Percentiles rank a stretch among this genome's conserved stretches.
These are phyloP conservation scores for Typha latifolia DNA, from an alignment of 176 grass and related monocot species.

Conservation along the genomic window DNA sequence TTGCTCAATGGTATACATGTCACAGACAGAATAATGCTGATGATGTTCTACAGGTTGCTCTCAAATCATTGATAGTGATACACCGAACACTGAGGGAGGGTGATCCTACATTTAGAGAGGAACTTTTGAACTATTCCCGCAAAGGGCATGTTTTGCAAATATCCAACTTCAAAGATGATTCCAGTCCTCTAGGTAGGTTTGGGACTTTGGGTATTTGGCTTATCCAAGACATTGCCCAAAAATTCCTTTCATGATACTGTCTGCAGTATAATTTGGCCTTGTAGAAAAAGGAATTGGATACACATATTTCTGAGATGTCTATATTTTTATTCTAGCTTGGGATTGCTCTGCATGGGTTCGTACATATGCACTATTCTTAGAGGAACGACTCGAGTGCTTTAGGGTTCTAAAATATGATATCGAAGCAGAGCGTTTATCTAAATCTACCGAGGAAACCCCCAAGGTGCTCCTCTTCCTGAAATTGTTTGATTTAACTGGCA, in stretches of 20 bases:
- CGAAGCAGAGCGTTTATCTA: slow-evolving; percentile 56
- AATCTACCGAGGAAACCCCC: slow-evolving; percentile 39
- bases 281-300: not conserved
- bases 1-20: not conserved
- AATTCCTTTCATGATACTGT: not conserved
- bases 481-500: not conserved
- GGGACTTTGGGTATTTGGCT: not conserved
- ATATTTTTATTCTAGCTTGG: slow-evolving; percentile 46
- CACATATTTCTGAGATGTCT: not conserved
- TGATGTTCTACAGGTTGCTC: slow-evolving; percentile 53
- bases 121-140: slow-evolving; percentile 70
- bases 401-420: slow-evolving; percentile 80
- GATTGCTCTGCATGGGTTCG: slow-evolving; percentile 89
- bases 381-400: slow-evolving; percentile 86
- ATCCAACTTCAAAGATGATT: slow-evolving; percentile 85
- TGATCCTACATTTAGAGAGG: slow-evolving; percentile 74
- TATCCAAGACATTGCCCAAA: not conserved
- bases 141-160: slow-evolving; percentile 76
- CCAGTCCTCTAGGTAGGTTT: slow-evolving; percentile 64
- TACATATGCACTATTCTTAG: slow-evolving; percentile 65
- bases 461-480: slow-evolving; percentile 32
- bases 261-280: not conserved
- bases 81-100: slow-evolving; percentile 83
- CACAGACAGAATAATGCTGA: not conserved
- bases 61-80: slow-evolving; percentile 90